Evolutionary conservation across 805 yeast genomes (phyloP).

Genomic region (Yamadazyma endophytica): DNA sequence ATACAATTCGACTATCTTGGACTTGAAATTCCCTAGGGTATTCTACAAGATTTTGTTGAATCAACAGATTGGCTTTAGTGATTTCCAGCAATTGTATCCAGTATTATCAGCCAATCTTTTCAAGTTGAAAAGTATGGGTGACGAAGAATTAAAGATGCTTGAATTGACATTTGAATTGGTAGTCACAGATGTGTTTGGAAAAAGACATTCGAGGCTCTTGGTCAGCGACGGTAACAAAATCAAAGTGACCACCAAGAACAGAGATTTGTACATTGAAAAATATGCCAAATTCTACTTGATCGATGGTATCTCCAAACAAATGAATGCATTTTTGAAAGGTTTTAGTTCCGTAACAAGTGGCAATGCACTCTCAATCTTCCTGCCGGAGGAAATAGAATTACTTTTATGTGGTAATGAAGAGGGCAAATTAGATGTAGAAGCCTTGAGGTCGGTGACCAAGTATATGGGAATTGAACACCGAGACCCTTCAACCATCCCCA

Average conservation of each 20-base stretch:
- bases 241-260: constrained; percentile 56
- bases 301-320: constrained; percentile 48
- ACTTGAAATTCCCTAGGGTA: constrained; percentile 70
- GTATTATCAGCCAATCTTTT: constrained; percentile 42
- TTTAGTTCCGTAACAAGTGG: constrained; percentile 76
- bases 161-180: constrained; percentile 59
- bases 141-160: constrained; percentile 38
- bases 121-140: constrained; percentile 20
- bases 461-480: constrained; percentile 53
- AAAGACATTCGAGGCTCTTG: constrained; percentile 43
- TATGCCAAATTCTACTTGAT: constrained; percentile 61
- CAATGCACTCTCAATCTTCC: constrained; percentile 72
- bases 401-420: constrained; percentile 76
- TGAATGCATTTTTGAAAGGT: constrained; percentile 61
- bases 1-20: constrained; percentile 83
- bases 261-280: constrained; percentile 54
- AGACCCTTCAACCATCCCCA: no score
- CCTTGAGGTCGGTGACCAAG: constrained; percentile 66
- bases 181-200: constrained; percentile 47
- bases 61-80: constrained; percentile 53
- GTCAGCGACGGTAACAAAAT: constrained; percentile 53
- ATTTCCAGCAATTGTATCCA: constrained; percentile 68
- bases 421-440: constrained; percentile 57
- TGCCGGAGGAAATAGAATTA: constrained; percentile 77
- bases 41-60: constrained; percentile 70